Conservation (phyloP, 306 rosid species). For the Psophocarpus tetragonolobus region DNA sequence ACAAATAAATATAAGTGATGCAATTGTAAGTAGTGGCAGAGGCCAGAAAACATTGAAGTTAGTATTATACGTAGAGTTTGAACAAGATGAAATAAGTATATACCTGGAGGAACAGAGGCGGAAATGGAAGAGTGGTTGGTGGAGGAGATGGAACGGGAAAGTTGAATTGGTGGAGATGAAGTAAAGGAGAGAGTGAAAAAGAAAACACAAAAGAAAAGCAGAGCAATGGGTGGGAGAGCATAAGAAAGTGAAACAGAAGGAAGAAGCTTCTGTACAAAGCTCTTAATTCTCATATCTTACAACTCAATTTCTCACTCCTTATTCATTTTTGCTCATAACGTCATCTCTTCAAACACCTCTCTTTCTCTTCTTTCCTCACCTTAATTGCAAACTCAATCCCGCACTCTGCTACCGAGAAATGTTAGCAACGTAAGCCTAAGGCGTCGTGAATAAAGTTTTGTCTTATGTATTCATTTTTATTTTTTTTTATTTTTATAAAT, state of each 20-base stretch:
- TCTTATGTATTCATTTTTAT: too few species aligned
- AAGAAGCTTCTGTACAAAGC: conserved; percentile 7
- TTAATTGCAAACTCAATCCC: too few species aligned
- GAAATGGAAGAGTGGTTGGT: conserved; percentile 15
- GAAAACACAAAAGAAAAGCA: conserved; percentile 46
- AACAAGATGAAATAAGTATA: neutral
- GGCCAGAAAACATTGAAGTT: too few species aligned
- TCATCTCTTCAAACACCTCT: too few species aligned
- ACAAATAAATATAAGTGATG: too few species aligned
- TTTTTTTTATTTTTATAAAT: too few species aligned
- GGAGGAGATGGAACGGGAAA: neutral
- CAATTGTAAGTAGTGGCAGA: too few species aligned
- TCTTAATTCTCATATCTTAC: conserved; percentile 35
- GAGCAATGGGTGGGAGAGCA: conserved; percentile 45
- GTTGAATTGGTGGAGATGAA: neutral
- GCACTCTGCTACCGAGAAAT: too few species aligned
- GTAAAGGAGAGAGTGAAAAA: conserved; percentile 22
- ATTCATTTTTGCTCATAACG: too few species aligned
- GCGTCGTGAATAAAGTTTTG: too few species aligned
- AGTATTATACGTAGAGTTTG: neutral
- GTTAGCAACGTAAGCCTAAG: too few species aligned
- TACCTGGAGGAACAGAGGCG: conserved; percentile 20
- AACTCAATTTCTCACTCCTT: neutral
- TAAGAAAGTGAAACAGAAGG: conserved; percentile 49
- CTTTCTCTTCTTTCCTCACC: too few species aligned